Conservation (phyloP, 306 rosid species). For the Sicyos baderoa region DNA sequence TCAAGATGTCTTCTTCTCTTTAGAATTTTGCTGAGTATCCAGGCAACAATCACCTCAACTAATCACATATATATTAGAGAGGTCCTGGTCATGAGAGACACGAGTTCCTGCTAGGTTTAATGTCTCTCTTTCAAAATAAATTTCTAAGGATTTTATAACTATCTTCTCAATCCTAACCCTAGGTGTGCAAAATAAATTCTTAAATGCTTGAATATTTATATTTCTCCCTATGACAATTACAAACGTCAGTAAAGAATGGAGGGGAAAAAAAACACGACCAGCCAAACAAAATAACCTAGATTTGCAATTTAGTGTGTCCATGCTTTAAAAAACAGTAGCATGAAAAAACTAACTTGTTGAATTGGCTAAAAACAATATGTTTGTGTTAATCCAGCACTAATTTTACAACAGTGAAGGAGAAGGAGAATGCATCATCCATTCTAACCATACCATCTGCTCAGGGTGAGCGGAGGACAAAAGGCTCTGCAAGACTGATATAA, state of each 20-base stretch:
- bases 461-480: constrained; percentile 58
- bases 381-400: neutral
- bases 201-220: too few species aligned
- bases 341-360: neutral
- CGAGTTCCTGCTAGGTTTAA: neutral
- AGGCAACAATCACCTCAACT: neutral
- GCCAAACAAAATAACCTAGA: too few species aligned
- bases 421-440: neutral
- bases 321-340: neutral
- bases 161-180: neutral
- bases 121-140: neutral
- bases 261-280: too few species aligned
- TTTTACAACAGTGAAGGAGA: constrained; percentile 16
- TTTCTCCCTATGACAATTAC: too few species aligned
- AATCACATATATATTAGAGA: neutral
- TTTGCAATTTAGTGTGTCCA: neutral
- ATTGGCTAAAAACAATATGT: neutral
- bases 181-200: too few species aligned
- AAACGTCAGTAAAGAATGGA: too few species aligned
- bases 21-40: neutral
- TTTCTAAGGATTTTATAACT: neutral
- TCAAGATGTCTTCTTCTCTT: neutral
- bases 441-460: constrained; percentile 58
- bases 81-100: neutral
- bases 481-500: constrained; percentile 45